phyloP scores from a whole-genome alignment of 129 eudicot species.

The Oenanthe sinensis region DNA sequence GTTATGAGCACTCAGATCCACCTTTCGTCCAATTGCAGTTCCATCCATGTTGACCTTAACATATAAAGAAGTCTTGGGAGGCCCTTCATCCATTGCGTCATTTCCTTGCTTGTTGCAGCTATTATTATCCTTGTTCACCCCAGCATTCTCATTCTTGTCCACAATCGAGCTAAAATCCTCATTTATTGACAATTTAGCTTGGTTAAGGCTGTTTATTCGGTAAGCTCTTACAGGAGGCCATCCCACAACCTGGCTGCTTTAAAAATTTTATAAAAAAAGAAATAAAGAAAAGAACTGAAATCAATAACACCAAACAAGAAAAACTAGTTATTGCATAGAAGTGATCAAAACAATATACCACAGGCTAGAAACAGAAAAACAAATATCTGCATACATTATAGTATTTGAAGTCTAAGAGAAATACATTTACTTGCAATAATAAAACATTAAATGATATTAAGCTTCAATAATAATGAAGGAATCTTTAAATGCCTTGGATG shows the following conservation, averaged over 20 bases:
- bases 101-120: conserved; percentile 25
- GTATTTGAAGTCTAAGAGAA: background rate
- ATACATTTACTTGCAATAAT: background rate
- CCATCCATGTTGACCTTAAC: conserved; percentile 98
- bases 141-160: conserved; percentile 35
- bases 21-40: conserved; percentile 78
- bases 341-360: background rate
- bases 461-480: background rate
- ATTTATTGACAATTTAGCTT: conserved; percentile 48
- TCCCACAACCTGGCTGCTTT: conserved; percentile 85
- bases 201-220: conserved; percentile 75
- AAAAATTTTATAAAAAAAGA: background rate
- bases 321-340: background rate
- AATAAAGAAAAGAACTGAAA: conserved; percentile 8
- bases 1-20: conserved; percentile 71
- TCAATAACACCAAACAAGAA: background rate
- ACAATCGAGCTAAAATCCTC: conserved; percentile 43
- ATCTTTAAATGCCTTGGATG: background rate
- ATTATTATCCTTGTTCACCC: conserved; percentile 16
- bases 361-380: background rate
- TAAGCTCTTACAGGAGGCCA: conserved; percentile 87
- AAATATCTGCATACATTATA: background rate
- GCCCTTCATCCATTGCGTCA: conserved; percentile 29
- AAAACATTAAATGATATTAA: background rate
- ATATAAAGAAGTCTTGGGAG: conserved; percentile 39